Evolutionary conservation across 768 basidiomycete species (phyloP).

Genomic region (Mrakia gelida): DNA sequence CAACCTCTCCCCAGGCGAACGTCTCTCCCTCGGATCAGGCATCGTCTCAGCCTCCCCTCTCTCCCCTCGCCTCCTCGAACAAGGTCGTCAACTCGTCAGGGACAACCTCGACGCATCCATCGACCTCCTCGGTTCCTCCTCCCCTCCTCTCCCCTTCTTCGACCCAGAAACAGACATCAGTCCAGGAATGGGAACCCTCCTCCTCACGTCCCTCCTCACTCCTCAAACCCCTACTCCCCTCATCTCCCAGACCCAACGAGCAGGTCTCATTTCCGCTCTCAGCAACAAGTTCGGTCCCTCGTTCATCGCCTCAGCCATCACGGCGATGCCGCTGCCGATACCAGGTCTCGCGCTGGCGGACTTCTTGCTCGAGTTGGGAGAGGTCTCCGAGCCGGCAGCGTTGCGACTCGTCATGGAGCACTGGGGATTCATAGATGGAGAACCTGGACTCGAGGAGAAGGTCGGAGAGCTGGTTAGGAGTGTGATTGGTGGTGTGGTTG

Average conservation of each 20-base stretch:
- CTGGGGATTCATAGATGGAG: constrained; percentile 39
- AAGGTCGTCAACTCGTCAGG: constrained; percentile 31
- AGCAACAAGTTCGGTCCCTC: constrained; percentile 27
- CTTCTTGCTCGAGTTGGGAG: constrained; percentile 45
- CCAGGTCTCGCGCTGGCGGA: constrained; percentile 41
- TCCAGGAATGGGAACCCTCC: constrained; percentile 34
- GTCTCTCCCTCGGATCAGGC: constrained; percentile 31
- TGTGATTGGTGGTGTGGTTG: constrained; percentile 41
- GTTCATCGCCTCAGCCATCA: constrained; percentile 39
- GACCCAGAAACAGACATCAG: constrained; percentile 30
- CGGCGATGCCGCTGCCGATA: constrained; percentile 38
- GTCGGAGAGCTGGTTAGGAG: constrained; percentile 32
- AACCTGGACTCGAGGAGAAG: constrained; percentile 31
- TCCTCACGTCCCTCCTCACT: constrained; percentile 37
- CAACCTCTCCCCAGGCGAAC: constrained; percentile 22
- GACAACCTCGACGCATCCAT: constrained; percentile 31
- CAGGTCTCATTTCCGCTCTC: constrained; percentile 21
- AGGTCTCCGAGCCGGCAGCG: constrained; percentile 42
- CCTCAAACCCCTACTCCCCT: constrained; percentile 33
- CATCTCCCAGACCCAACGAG: constrained; percentile 23
- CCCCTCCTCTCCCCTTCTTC: constrained; percentile 25
- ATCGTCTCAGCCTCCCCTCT: constrained; percentile 11
- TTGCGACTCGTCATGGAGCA: constrained; percentile 41
- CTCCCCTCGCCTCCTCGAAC: constrained; percentile 30
- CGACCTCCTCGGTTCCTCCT: constrained; percentile 26